phyloP scores from a whole-genome alignment of 352 stramenopile species.

The Phytophthora crassamura region DNA sequence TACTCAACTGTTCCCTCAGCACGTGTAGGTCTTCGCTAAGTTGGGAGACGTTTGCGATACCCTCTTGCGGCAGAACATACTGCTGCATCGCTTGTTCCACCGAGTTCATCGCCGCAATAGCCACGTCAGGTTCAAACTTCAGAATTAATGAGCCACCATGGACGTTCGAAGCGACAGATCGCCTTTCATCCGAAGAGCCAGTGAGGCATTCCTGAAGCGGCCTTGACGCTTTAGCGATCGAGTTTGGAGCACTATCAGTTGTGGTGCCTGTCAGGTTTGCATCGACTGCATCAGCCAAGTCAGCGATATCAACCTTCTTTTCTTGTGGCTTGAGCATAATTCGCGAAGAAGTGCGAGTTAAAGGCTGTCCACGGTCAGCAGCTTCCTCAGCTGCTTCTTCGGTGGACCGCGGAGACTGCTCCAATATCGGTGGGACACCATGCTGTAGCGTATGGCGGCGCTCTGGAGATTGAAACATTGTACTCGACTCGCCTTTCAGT shows the following conservation, averaged over 20 bases:
- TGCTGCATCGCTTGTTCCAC: slow-evolving; percentile 66
- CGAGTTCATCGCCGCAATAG: slow-evolving; percentile 60
- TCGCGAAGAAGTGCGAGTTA: slow-evolving; percentile 38
- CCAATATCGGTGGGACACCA: slow-evolving; percentile 16
- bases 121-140: slow-evolving; percentile 67
- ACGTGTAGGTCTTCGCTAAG: slow-evolving; percentile 58
- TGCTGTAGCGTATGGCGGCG: slow-evolving; percentile 30
- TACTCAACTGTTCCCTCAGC: slow-evolving; percentile 73
- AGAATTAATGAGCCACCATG: slow-evolving; percentile 51
- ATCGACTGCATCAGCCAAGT: slow-evolving; percentile 42
- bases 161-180: slow-evolving; percentile 49
- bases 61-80: slow-evolving; percentile 53
- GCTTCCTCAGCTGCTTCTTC: slow-evolving; percentile 18
- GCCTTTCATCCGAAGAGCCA: slow-evolving; percentile 51
- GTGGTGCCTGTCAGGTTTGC: slow-evolving; percentile 29
- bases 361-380: slow-evolving; percentile 14
- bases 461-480: slow-evolving; percentile 32
- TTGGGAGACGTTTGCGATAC: slow-evolving; percentile 37
- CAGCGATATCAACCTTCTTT: slow-evolving; percentile 42
- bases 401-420: slow-evolving; percentile 20
- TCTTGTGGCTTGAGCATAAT: slow-evolving; percentile 40
- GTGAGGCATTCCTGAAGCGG: slow-evolving; percentile 32
- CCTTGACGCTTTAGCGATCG: slow-evolving; percentile 24
- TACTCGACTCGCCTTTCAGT: slow-evolving; percentile 47
- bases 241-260: slow-evolving; percentile 24